Evolutionary conservation across 2,329 filamentous ascomycete genomes (phyloP).

Genomic region (Verticillium albo-atrum): DNA sequence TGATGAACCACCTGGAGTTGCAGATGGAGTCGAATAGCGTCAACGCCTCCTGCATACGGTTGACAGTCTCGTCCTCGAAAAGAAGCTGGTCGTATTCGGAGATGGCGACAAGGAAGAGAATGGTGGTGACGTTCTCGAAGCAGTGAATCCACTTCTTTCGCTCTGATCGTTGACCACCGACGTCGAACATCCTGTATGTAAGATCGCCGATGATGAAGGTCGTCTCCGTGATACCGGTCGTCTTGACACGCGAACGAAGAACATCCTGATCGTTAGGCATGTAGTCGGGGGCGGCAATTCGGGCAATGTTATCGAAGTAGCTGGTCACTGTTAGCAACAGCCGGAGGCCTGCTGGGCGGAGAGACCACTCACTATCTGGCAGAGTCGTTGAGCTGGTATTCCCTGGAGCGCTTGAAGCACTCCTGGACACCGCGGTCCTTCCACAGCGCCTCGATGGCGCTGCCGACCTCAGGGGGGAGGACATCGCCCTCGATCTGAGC

Average conservation of each 20-base stretch:
- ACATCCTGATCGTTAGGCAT: conserved; percentile 95
- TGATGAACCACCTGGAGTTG: conserved; percentile 87
- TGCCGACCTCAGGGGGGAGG: conserved; percentile 88
- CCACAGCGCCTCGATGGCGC: conserved; percentile 89
- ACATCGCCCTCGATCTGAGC: conserved; percentile 95
- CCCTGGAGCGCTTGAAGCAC: conserved; percentile 91
- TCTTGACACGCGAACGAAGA: conserved; percentile 93
- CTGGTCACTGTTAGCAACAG: conserved; percentile 41
- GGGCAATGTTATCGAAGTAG: conserved; percentile 93
- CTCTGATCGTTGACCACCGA: conserved; percentile 91
- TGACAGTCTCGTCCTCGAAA: conserved; percentile 94
- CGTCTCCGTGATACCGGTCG: conserved; percentile 94
- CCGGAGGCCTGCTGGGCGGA: not conserved
- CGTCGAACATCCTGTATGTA: conserved; percentile 96
- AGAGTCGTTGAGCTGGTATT: conserved; percentile 95
- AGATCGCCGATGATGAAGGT: conserved; percentile 93
- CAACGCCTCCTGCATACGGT: conserved; percentile 87
- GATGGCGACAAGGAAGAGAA: conserved; percentile 94
- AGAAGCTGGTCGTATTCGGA: conserved; percentile 95
- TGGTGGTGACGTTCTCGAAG: conserved; percentile 96
- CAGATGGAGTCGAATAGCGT: conserved; percentile 85
- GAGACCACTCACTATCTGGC: conserved; percentile 78
- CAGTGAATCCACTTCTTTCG: conserved; percentile 99
- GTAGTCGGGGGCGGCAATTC: conserved; percentile 87
- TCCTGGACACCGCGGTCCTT: conserved; percentile 89